Base-by-base conservation (phyloP, 208 protist genomes). In the Wallacemonas sp. region DNA sequence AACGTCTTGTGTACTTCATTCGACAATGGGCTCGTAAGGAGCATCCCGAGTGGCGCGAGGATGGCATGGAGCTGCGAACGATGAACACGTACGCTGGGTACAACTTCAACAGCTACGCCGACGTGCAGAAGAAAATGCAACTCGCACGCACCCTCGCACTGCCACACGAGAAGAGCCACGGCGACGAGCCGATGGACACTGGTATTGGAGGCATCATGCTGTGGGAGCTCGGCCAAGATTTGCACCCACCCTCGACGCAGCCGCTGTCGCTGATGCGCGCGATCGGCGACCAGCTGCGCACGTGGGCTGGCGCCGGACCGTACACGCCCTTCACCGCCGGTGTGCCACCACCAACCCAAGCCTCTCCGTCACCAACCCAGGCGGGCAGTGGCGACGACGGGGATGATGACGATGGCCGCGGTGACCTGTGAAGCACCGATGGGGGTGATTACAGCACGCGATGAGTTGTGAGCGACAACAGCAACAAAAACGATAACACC, bases 221-320 rank as follows among this genome's bases (percentile, higher is more conserved):
- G 5, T 91, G 85, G 85, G 85, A 91, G 69, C 56, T 91, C 22
- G 85, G 85, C 5, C 85, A 91, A 63, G 85, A 91, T 42, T 30
- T 89, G 31, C 36, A 45, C 24, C 80, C 75, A 24, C 63, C 75
- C 2, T 75, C 68, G 12, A 47, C 71, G 44, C 66, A 80, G 38
- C 76, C 68, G 26, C 75, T 84, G 31, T 77, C 82, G 6, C 64
- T 86, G 17, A 81, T 88, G 77, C 65, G 69, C 14, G 77, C 82
- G 11, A 64, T 88, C 14, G 65, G 68, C 26, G 82, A 84, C 58
- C 58, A 82, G 74, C 62, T 88, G 68, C 19, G 22, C 21, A 56
- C 56, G 17, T 87, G 81, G 81, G 38, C 22, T 8, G 34, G 0
- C 45, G 38, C 31, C 59, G 62, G 22, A 19, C 46, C 21, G 6